These are phyloP conservation scores for Garcia nutans DNA, from an alignment of 345 rosid genomes.

Conservation along the genomic window DNA sequence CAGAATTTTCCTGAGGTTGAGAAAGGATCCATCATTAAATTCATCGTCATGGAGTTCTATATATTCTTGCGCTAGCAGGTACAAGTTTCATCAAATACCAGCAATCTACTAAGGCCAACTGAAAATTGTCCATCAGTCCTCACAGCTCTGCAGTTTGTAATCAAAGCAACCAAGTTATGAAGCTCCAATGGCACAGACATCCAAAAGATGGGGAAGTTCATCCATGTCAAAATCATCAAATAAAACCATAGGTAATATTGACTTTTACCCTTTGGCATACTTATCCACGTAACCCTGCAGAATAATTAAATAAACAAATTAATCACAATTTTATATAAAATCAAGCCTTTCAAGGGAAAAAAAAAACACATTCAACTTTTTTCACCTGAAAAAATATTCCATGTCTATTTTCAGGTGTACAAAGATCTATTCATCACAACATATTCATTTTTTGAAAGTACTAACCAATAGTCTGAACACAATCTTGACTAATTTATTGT, in stretches of 20 bases:
- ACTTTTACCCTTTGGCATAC: constrained; percentile 62
- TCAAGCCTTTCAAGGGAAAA: not conserved
- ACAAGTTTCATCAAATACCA: constrained; percentile 10
- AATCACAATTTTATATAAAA: constrained; percentile 4
- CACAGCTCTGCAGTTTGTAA: constrained; percentile 1
- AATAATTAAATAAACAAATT: not conserved
- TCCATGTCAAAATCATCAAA: constrained; percentile 5
- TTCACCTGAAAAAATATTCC: not conserved
- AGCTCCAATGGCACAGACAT: constrained; percentile 2
- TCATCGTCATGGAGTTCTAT: constrained; percentile 11
- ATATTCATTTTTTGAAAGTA: not conserved
- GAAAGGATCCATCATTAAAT: not conserved
- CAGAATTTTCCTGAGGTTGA: constrained; percentile 12
- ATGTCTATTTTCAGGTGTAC: not conserved
- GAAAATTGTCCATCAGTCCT: not conserved
- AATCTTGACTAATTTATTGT: not conserved
- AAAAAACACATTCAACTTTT: not conserved
- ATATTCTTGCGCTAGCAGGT: constrained; percentile 17
- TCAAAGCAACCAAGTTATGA: constrained; percentile 3
- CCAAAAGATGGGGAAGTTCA: not conserved
- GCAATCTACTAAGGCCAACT: constrained; percentile 13
- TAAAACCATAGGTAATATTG: constrained; percentile 1
- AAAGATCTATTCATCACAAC: not conserved
- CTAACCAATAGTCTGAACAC: not conserved
- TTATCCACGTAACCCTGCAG: constrained; percentile 86